A percentile compares a stretch with the other conserved stretches of the same genome.
Evolutionary conservation across 2,329 filamentous ascomycete genomes (phyloP).

Genomic region (Paecilomyces formosus): DNA sequence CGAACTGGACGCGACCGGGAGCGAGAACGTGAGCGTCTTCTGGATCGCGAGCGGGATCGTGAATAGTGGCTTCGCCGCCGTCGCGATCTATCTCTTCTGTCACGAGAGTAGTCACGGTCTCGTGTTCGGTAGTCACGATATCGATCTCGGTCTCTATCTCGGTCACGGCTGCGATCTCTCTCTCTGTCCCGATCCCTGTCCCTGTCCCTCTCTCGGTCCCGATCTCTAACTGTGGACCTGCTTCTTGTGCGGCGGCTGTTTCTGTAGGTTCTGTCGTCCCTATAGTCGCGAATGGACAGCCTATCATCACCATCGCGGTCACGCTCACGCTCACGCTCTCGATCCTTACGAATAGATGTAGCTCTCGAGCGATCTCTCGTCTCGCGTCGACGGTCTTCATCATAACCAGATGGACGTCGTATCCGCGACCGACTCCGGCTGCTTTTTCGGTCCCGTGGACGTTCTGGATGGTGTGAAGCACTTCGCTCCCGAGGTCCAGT

Average conservation of each 20-base stretch:
- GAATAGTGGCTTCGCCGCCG: slow-evolving; percentile 10
- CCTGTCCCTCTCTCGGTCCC: slow-evolving; percentile 19
- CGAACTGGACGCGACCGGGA: slow-evolving; percentile 11
- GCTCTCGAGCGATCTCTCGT: slow-evolving; percentile 17
- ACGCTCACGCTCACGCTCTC: slow-evolving; percentile 22
- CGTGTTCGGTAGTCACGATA: background rate
- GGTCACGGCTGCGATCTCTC: slow-evolving; percentile 17
- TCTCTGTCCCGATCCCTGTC: slow-evolving; percentile 15
- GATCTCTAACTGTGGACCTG: slow-evolving; percentile 19
- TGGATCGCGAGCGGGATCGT: slow-evolving; percentile 11
- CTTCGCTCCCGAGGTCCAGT: slow-evolving; percentile 18
- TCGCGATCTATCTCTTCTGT: background rate
- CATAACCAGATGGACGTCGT: slow-evolving; percentile 19
- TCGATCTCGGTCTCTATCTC: slow-evolving; percentile 5
- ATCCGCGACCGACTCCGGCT: slow-evolving; percentile 21
- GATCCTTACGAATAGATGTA: slow-evolving; percentile 18
- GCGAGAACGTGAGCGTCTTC: slow-evolving; percentile 13
- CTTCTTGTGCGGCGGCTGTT: slow-evolving; percentile 28
- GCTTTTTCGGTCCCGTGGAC: slow-evolving; percentile 12
- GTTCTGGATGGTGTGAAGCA: slow-evolving; percentile 19
- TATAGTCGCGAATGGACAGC: slow-evolving; percentile 22
- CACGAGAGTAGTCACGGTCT: background rate
- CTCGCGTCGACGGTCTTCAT: slow-evolving; percentile 20
- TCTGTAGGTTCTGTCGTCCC: slow-evolving; percentile 21
- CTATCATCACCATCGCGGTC: slow-evolving; percentile 21